Evolutionary conservation across 2,329 filamentous ascomycete genomes (phyloP), one percentile per base, ranked within the genome.

Genomic region (Chaetomium globosum): DNA sequence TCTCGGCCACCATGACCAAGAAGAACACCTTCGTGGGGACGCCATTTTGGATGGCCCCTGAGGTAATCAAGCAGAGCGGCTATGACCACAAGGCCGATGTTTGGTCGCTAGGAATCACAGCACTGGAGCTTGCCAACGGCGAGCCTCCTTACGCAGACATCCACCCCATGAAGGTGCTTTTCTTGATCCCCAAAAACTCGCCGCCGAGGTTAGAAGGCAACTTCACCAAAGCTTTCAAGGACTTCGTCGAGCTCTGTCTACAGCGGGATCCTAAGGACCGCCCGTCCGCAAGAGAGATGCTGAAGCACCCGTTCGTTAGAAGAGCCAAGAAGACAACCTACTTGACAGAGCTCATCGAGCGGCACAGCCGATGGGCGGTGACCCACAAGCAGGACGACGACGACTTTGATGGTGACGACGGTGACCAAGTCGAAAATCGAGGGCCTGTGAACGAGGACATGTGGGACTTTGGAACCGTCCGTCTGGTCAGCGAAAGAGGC

Each of bases 11-110:
- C 58, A 98, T 98, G 93, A 97, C 94, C 68, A 98, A 98, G 83
- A 98, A 98, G 81, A 98, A 98, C 76, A 98, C 94, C 0, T 99
- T 98, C 77, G 94, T 99, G 36, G 95, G 95, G 39, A 98, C 94
- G 0, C 94, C 95, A 1, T 99, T 98, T 76, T 99, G 95, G 95
- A 99, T 99, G 94, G 94, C 95, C 2, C 94, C 94, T 12, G 94
- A 99, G 79, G 94, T 98, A 63, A 99, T 99, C 77, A 97, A 97
- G 80, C 94, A 99, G 77, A 96, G 93, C 65, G 94, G 94, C 57
- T 97, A 98, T 80, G 94, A 97, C 77, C 92, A 96, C 80, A 97
- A 97, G 80, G 94, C 94, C 53, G 94, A 98, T 75, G 97, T 98
- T 65, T 98, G 94, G 94, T 97, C 94, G 1, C 82, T 97, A 21